These are phyloP conservation scores for Fusarium algeriense DNA, from an alignment of 2,329 filamentous ascomycete genomes.

Conservation along the genomic window DNA sequence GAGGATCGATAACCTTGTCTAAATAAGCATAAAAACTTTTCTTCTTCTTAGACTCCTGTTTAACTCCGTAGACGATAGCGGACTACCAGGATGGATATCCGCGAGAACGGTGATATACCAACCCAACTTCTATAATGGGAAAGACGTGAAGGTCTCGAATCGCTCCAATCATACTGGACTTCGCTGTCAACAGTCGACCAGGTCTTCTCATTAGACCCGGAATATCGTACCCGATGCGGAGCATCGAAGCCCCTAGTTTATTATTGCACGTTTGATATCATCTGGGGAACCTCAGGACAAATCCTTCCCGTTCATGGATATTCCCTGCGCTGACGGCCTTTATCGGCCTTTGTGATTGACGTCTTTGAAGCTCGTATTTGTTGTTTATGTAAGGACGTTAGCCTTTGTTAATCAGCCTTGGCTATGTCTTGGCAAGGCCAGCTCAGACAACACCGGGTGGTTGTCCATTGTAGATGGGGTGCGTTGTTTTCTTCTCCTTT, in stretches of 20 bases:
- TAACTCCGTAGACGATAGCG: background rate
- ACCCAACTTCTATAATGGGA: slow-evolving; percentile 8
- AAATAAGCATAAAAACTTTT: slow-evolving; percentile 33
- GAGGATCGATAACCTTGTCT: slow-evolving; percentile 22
- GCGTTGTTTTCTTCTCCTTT: background rate
- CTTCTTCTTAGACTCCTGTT: slow-evolving; percentile 1
- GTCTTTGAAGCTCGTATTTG: slow-evolving; percentile 12
- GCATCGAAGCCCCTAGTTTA: slow-evolving; percentile 16
- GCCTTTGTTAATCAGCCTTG: slow-evolving; percentile 16
- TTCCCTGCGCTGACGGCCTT: slow-evolving; percentile 3
- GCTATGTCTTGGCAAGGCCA: slow-evolving; percentile 18
- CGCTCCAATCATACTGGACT: slow-evolving; percentile 15
- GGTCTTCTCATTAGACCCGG: background rate
- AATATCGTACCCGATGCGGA: slow-evolving; percentile 16
- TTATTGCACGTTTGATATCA: slow-evolving; percentile 31
- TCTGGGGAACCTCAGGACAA: slow-evolving; percentile 17
- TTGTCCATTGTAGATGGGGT: background rate
- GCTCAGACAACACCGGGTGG: background rate
- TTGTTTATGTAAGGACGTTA: slow-evolving; percentile 6
- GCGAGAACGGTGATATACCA: slow-evolving; percentile 22
- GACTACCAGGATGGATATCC: background rate
- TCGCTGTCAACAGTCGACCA: slow-evolving; percentile 10
- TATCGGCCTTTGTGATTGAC: slow-evolving; percentile 4
- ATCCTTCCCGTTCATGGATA: slow-evolving; percentile 5
- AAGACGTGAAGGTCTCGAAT: slow-evolving; percentile 6